Conservation (phyloP, 345 rosid species). For the Eucalyptus marginata region DNA sequence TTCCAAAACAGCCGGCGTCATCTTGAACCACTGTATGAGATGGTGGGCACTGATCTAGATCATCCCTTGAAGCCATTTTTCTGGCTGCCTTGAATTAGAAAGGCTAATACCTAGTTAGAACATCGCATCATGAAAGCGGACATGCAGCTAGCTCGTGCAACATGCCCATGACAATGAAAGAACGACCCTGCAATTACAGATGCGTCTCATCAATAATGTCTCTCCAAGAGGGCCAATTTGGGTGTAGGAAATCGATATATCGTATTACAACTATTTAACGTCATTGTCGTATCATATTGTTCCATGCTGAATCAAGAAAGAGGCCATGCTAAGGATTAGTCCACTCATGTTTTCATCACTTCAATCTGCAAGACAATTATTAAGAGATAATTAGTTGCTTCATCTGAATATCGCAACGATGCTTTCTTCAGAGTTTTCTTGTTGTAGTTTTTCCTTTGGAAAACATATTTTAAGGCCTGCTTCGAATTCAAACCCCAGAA, state of each 20-base stretch:
- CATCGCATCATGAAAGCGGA: neutral
- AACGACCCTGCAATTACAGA: neutral
- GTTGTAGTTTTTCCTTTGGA: neutral
- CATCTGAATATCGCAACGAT: neutral
- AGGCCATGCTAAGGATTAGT: neutral
- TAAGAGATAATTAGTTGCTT: neutral
- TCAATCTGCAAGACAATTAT: neutral
- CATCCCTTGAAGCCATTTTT: neutral
- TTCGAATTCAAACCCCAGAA: neutral
- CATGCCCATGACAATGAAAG: neutral
- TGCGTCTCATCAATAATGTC: neutral
- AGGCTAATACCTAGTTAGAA: neutral
- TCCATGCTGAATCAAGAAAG: neutral
- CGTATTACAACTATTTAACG: neutral
- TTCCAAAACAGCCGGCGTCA: neutral
- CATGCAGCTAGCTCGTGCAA: neutral
- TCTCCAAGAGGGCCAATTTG: neutral
- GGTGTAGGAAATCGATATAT: neutral
- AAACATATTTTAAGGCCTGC: neutral
- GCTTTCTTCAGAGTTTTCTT: neutral
- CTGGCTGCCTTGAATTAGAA: neutral
- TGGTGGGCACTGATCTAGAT: neutral
- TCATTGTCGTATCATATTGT: neutral
- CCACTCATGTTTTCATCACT: neutral
- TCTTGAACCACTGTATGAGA: neutral